Percentiles rank a stretch among this genome's conserved stretches.
These are phyloP conservation scores for Penicillium sp. DNA, from an alignment of 2,329 filamentous ascomycete species.

Conservation along the genomic window DNA sequence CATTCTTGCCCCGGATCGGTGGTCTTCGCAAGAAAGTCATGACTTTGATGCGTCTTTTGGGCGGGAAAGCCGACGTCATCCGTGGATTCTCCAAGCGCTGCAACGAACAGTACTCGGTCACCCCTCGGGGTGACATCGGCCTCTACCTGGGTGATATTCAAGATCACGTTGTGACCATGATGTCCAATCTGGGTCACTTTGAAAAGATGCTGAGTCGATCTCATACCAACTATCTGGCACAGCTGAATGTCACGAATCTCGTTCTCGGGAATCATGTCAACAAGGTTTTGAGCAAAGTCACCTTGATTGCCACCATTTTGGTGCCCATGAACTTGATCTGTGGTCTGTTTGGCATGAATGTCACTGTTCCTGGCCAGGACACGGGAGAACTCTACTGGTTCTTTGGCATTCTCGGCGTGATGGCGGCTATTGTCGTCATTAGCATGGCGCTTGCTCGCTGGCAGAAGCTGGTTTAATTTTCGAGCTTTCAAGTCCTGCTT, in stretches of 20 bases:
- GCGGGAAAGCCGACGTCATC: constrained; percentile 97
- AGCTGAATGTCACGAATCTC: constrained; percentile 87
- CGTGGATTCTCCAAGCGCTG: constrained; percentile 97
- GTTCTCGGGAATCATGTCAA: constrained; percentile 83
- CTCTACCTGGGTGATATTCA: constrained; percentile 96
- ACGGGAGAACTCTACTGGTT: constrained; percentile 41
- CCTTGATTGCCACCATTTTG: constrained; percentile 86
- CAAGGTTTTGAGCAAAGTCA: constrained; percentile 87
- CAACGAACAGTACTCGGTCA: constrained; percentile 94
- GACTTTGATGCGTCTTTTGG: constrained; percentile 83
- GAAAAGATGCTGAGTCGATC: constrained; percentile 95
- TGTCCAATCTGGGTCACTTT: constrained; percentile 89
- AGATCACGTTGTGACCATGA: constrained; percentile 99
- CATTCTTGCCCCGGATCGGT: constrained; percentile 81
- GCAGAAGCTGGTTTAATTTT: constrained; percentile 37
- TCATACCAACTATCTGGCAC: constrained; percentile 93
- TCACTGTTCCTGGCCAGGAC: constrained; percentile 41
- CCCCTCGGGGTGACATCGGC: constrained; percentile 91
- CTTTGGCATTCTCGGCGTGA: constrained; percentile 46
- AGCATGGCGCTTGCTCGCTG: constrained; percentile 38
- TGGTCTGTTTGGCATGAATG: constrained; percentile 50
- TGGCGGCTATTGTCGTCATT: constrained; percentile 38
- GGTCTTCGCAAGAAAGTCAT: constrained; percentile 91
- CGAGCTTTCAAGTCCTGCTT: background rate
- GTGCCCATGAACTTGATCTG: constrained; percentile 92